phyloP scores from a whole-genome alignment of 169 alveolate species.

The Plasmodium gaboni region DNA sequence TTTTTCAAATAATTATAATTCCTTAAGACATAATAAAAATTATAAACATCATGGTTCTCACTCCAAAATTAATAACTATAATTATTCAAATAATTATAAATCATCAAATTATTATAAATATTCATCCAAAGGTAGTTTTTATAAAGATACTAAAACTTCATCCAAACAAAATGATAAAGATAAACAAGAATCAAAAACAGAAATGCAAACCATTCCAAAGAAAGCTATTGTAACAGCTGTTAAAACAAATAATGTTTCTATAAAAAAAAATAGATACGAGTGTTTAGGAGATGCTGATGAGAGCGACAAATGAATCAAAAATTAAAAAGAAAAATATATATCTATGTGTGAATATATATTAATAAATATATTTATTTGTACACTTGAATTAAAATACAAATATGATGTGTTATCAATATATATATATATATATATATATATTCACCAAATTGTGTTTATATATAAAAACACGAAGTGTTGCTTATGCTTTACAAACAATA shows the following conservation, averaged over 20 bases:
- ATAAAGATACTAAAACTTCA: slow-evolving; percentile 9
- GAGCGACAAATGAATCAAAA: slow-evolving; percentile 35
- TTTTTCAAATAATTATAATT: slow-evolving; percentile 51
- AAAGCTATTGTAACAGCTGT: slow-evolving; percentile 71
- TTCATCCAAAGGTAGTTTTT: slow-evolving; percentile 36
- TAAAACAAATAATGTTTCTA: slow-evolving; percentile 63
- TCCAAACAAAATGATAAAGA: slow-evolving; percentile 45
- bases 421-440: too few species aligned
- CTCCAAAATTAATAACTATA: slow-evolving; percentile 42
- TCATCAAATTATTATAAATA: slow-evolving; percentile 52
- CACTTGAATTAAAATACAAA: too few species aligned
- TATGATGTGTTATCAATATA: too few species aligned
- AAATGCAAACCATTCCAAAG: slow-evolving; percentile 54
- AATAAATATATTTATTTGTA: neutral
- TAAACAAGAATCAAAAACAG: slow-evolving; percentile 38
- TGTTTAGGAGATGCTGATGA: slow-evolving; percentile 73
- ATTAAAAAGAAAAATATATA: neutral
- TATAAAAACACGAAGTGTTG: too few species aligned
- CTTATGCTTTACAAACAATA: too few species aligned
- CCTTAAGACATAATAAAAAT: slow-evolving; percentile 51
- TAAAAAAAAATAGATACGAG: slow-evolving; percentile 63
- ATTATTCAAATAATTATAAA: slow-evolving; percentile 30
- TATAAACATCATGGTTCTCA: slow-evolving; percentile 39
- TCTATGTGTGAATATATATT: too few species aligned
- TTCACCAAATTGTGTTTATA: too few species aligned